Conservation (phyloP, 805 yeast species). For the Wickerhamiella siamensis region DNA sequence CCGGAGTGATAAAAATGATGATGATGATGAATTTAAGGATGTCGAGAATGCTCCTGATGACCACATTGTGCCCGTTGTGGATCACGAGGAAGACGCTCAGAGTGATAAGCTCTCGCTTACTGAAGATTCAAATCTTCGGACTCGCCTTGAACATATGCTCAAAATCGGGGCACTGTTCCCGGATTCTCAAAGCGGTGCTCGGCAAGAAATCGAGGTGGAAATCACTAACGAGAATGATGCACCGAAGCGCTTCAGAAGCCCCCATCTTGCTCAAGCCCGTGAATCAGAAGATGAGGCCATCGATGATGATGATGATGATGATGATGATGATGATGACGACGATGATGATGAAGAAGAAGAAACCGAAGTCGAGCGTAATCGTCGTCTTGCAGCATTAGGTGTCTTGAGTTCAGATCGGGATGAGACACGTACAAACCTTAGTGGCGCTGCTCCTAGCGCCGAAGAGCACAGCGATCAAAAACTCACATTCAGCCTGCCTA, state of each 20-base stretch:
- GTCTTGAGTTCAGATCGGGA: slow-evolving; percentile 18
- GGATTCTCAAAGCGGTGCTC: not conserved
- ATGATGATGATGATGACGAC: slow-evolving; percentile 17
- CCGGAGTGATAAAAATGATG: slow-evolving; percentile 13
- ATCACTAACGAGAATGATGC: not conserved
- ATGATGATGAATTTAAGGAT: slow-evolving; percentile 18
- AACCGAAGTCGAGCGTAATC: slow-evolving; percentile 49
- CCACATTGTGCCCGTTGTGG: slow-evolving; percentile 17
- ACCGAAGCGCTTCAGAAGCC: not conserved
- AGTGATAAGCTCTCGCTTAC: slow-evolving; percentile 12
- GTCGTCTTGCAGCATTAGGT: slow-evolving; percentile 37
- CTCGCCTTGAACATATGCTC: slow-evolving; percentile 11
- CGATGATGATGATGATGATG: slow-evolving; percentile 18
- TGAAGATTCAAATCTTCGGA: slow-evolving; percentile 15
- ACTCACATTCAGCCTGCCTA: slow-evolving; percentile 13
- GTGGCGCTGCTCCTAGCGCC: not conserved
- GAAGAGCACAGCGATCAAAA: slow-evolving; percentile 9
- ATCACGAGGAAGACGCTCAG: slow-evolving; percentile 8
- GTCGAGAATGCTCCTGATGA: slow-evolving; percentile 17
- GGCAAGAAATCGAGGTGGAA: not conserved
- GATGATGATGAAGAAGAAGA: slow-evolving; percentile 31
- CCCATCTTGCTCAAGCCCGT: not conserved
- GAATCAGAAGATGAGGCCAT: slow-evolving; percentile 1
- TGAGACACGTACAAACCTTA: slow-evolving; percentile 9
- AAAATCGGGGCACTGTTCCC: slow-evolving; percentile 9